Base-by-base conservation (phyloP, 73 alveolate species). In the Paramecium sexaurelia region DNA sequence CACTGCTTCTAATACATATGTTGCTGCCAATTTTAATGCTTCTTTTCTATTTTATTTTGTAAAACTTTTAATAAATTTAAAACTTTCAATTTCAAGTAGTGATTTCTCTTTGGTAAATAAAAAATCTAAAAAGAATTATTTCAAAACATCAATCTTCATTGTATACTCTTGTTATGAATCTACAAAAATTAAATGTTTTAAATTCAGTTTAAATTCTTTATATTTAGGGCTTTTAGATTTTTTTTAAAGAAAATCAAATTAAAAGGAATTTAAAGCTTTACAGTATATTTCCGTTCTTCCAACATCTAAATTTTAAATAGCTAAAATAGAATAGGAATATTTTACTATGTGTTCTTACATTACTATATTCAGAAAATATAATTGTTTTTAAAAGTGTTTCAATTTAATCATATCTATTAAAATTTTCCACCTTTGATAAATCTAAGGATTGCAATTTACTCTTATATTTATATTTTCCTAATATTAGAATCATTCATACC, bases 351-450 rank as follows among this genome's bases (percentile, higher is more conserved):
- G 33, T 78, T 22, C 55, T 78, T 10, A 78, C 33, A 45, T 39
- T 41, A 78, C 90, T 78, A n/a, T 19, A 45, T 43, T 78, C 73
- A 24, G 26, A 13, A 11, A 37, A 43, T n/a, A 78, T 47, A 6
- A 24, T 24, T 11, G 40, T 45, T 39, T 39, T 24, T 5, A 78
- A 24, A 1, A 78, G 24, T 0, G n/a, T 27, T 45, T 43, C 71
- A 24, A 78, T 43, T 78, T 29, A 78, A 45, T 78, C 90, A 78
- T 78, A 40, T 20, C 90, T 39, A 78, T 78, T 78, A 22, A 37
- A 78, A 45, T 78, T 78, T 78, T 78, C 90, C 1, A 43, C 33
- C 33, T 39, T 39, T 9, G 90, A 78, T 13, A 78, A 17, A 17
- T 78, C 90, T 24, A 78, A 78, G 2, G 71, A 32, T 33, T 78